These are phyloP conservation scores for Xanthoceras sorbifolium DNA, from an alignment of 345 rosid genomes.

Conservation along the genomic window DNA sequence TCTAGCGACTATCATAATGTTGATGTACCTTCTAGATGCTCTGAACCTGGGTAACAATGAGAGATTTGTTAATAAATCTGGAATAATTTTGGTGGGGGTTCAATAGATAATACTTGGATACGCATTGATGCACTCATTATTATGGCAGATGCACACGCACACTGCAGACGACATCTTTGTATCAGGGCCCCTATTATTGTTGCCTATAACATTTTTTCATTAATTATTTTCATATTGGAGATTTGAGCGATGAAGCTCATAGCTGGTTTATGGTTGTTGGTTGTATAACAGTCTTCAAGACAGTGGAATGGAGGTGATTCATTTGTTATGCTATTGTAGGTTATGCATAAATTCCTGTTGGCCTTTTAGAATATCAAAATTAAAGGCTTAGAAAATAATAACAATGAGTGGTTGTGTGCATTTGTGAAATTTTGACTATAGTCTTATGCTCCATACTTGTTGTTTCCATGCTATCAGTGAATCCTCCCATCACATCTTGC, in stretches of 20 bases:
- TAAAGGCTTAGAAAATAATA: neutral
- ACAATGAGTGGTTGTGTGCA: neutral
- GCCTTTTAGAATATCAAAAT: neutral
- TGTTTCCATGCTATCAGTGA: neutral
- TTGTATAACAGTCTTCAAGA: too few relatives aligned
- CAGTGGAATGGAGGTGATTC: neutral
- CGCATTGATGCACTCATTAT: neutral
- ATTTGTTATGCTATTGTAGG: neutral
- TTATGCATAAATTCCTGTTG: neutral
- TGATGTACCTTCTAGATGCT: neutral
- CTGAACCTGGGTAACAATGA: neutral
- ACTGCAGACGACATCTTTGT: neutral
- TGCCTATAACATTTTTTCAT: neutral
- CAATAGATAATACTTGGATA: neutral
- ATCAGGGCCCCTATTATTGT: neutral
- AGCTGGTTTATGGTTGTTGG: neutral
- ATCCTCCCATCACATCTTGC: neutral
- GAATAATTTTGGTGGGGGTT: neutral
- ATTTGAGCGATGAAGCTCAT: neutral
- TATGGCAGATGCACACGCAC: neutral
- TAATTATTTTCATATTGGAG: neutral
- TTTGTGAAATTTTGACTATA: neutral
- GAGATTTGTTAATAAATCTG: neutral
- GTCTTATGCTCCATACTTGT: neutral
- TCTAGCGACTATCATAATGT: neutral